Percentiles rank a stretch among this genome's conserved stretches.
These are phyloP conservation scores for Aureobasidium sp. DNA, from an alignment of 2,329 filamentous ascomycete genomes.

Conservation along the genomic window DNA sequence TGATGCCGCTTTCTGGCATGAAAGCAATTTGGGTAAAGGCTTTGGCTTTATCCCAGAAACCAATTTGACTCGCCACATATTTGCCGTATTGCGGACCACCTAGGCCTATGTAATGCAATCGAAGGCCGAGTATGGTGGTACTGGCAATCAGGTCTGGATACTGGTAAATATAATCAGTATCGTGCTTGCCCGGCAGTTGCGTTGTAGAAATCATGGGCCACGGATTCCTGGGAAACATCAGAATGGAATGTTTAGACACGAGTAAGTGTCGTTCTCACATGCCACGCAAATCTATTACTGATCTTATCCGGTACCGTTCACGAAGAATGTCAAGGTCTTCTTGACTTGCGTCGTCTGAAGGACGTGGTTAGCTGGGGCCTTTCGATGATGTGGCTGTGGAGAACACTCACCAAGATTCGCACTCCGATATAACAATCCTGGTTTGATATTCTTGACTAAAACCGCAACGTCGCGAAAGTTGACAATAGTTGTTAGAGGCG, in stretches of 20 bases:
- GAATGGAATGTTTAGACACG: too few relatives aligned
- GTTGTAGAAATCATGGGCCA: neutral
- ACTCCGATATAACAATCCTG: neutral
- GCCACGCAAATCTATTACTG: slow-evolving; percentile 1
- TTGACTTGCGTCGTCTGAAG: neutral
- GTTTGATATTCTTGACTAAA: neutral
- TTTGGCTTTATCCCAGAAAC: neutral
- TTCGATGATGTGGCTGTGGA: too few relatives aligned
- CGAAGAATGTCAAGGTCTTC: neutral
- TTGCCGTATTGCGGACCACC: neutral
- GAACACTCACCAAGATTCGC: neutral
- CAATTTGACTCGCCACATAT: neutral
- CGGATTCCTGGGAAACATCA: neutral
- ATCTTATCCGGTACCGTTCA: neutral
- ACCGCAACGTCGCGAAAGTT: neutral
- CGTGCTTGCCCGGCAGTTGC: neutral
- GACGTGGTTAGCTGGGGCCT: neutral
- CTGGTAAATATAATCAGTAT: neutral
- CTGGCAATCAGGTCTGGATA: neutral
- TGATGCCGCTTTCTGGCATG: neutral
- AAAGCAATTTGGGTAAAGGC: neutral
- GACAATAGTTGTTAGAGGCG: neutral
- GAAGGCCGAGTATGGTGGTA: neutral
- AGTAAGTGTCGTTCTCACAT: neutral
- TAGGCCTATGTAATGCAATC: neutral